Conservation (phyloP, 1,139 yeast genomes). For the Blastobotrys persicus region DNA sequence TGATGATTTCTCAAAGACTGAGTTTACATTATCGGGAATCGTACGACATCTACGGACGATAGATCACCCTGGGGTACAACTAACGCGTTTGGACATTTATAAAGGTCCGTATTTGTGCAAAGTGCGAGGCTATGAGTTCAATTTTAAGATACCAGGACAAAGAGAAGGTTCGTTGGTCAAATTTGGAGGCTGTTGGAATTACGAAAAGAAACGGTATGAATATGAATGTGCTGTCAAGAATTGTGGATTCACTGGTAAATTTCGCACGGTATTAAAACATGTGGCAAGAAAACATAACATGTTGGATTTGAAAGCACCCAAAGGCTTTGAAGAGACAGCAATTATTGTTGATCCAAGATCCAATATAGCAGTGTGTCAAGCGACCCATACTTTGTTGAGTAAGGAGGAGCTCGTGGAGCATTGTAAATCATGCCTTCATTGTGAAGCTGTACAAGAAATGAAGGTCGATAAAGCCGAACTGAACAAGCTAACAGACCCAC, state of each 20-base stretch:
- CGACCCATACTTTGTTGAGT: background rate
- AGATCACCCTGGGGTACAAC: background rate
- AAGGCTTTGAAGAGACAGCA: slow-evolving; percentile 2
- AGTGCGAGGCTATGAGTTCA: background rate
- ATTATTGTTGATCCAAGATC: background rate
- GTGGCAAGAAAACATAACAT: background rate
- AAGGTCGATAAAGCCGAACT: background rate
- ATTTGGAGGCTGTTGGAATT: background rate
- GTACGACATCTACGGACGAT: slow-evolving; percentile 1
- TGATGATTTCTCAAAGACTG: background rate
- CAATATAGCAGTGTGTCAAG: background rate
- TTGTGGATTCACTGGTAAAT: background rate
- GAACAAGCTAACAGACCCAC: background rate
- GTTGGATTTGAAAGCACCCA: background rate
- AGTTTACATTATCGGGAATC: background rate
- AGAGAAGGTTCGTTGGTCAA: background rate
- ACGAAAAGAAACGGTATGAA: background rate
- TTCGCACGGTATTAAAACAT: background rate
- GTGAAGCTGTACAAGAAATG: background rate
- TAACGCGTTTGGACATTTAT: background rate
- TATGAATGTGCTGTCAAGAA: background rate
- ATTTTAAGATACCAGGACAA: background rate
- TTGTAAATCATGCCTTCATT: background rate
- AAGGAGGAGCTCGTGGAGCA: background rate
- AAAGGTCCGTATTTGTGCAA: background rate